Evolutionary conservation across 2,329 filamentous ascomycete species (phyloP), one percentile per base, ranked within the genome.

Genomic region (Venturia aucupariae): DNA sequence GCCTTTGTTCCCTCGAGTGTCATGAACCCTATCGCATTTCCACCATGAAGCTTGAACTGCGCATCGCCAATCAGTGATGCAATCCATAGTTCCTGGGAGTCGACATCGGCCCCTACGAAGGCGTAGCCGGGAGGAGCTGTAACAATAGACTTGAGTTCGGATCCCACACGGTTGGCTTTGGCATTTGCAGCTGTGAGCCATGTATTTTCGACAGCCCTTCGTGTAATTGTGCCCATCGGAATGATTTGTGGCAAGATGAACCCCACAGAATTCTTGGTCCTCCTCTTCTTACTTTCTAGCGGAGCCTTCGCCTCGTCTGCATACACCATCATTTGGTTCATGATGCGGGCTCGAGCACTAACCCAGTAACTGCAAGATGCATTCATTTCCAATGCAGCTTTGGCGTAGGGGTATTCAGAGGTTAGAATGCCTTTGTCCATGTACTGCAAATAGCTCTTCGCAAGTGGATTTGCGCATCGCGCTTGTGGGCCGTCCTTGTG

Each of bases 301-400:
- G 4, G 38, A 70, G 70, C 64, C 64, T 32, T 66, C 63, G 24
- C 70, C 71, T 95, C 86, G 41, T 86, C 80, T 66, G 92, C 82
- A 72, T 96, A 97, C 0, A 99, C 89, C 1, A 96, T 92, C 82
- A 97, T 90, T 72, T 99, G 94, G n/a, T 88, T 90, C 82, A 80
- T 93, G 75, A 99, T 99, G 61, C 94, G 83, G 72, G 96, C 91
- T 67, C 94, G 84, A 19, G 94, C 92, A 71, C 91, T 96, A 70
- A 99, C 97, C 94, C 95, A 99, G 76, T 99, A 99, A 0, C 93
- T 97, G 73, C 95, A 99, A 0, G 92, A 96, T 0, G 94, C 92
- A 70, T 99, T 99, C 94, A 99, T 99, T 70, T 97, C 90, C 54
- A 99, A 79, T 0, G 95, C 94, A 74, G 96, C 92, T 72, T 95